These are phyloP conservation scores for Amphibolis antarctica DNA, from an alignment of 106 monocot species.

Conservation along the genomic window DNA sequence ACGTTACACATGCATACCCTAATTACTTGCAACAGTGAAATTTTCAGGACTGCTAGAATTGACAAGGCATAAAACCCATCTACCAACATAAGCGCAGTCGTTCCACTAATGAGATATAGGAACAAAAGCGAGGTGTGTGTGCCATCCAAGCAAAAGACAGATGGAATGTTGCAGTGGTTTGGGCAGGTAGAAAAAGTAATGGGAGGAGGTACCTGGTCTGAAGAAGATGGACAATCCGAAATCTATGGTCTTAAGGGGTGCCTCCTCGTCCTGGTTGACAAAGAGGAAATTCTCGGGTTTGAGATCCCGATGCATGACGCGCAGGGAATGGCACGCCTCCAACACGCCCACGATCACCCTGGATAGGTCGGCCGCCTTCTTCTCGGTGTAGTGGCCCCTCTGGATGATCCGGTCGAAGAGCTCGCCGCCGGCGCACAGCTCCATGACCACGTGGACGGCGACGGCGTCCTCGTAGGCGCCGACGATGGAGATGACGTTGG, in stretches of 20 bases:
- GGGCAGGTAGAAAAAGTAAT: not conserved
- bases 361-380: slow-evolving; percentile 55
- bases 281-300: slow-evolving; percentile 68
- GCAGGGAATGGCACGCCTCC: slow-evolving; percentile 49
- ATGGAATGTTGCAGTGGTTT: not conserved
- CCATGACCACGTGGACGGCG: slow-evolving; percentile 57
- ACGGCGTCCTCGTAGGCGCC: slow-evolving; percentile 60
- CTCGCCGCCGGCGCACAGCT: slow-evolving; percentile 57
- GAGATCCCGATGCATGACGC: slow-evolving; percentile 64
- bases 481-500: slow-evolving; percentile 43
- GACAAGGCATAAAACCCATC: too few relatives aligned
- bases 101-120: too few relatives aligned
- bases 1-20: too few relatives aligned
- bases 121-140: too few relatives aligned
- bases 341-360: slow-evolving; percentile 51
- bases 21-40: too few relatives aligned
- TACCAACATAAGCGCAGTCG: too few relatives aligned
- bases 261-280: slow-evolving; percentile 37
- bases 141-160: too few relatives aligned
- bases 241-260: slow-evolving; percentile 50
- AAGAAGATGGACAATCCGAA: slow-evolving; percentile 68
- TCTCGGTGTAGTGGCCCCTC: slow-evolving; percentile 59
- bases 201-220: slow-evolving; percentile 27
- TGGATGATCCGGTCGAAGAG: slow-evolving; percentile 55
- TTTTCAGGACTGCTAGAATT: too few relatives aligned